These are phyloP conservation scores for Fusarium subglutinans DNA, from an alignment of 2,329 filamentous ascomycete genomes.

Conservation along the genomic window DNA sequence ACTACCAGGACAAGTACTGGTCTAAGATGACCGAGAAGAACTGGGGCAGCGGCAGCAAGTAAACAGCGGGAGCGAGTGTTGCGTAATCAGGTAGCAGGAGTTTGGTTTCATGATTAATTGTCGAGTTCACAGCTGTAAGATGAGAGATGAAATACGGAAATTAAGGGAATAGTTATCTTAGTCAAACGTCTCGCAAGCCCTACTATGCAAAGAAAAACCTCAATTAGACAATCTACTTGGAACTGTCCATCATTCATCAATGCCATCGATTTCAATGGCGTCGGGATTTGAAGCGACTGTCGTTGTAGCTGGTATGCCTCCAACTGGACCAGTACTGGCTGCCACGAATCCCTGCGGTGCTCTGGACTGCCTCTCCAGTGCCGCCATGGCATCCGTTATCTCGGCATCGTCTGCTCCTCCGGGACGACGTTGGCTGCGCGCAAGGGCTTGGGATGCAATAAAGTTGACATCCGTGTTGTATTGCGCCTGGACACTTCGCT, in stretches of 20 bases:
- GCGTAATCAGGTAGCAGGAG: neutral
- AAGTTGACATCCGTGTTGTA: conserved; percentile 99
- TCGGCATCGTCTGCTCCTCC: conserved; percentile 56
- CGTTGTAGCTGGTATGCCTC: conserved; percentile 51
- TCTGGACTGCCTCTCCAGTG: conserved; percentile 85
- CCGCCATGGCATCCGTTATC: conserved; percentile 84
- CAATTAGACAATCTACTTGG: conserved; percentile 15
- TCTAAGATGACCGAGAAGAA: conserved; percentile 66
- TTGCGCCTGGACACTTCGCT: conserved; percentile 95
- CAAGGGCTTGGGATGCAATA: conserved; percentile 94
- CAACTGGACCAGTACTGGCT: conserved; percentile 78
- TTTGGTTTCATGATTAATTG: neutral
- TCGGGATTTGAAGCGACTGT: conserved; percentile 77
- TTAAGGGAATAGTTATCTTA: conserved; percentile 26
- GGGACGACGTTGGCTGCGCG: conserved; percentile 76
- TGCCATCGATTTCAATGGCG: conserved; percentile 81
- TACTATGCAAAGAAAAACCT: conserved; percentile 25
- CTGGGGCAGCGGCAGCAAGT: conserved; percentile 48
- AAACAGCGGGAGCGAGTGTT: neutral
- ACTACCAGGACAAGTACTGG: conserved; percentile 68
- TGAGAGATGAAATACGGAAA: neutral
- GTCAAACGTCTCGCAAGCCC: conserved; percentile 30
- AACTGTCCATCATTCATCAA: conserved; percentile 64
- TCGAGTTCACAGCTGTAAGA: conserved; percentile 15
- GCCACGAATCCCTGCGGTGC: conserved; percentile 93